These are phyloP conservation scores for Tubosaeta sp. DNA, from an alignment of 768 basidiomycete genomes.

Conservation along the genomic window DNA sequence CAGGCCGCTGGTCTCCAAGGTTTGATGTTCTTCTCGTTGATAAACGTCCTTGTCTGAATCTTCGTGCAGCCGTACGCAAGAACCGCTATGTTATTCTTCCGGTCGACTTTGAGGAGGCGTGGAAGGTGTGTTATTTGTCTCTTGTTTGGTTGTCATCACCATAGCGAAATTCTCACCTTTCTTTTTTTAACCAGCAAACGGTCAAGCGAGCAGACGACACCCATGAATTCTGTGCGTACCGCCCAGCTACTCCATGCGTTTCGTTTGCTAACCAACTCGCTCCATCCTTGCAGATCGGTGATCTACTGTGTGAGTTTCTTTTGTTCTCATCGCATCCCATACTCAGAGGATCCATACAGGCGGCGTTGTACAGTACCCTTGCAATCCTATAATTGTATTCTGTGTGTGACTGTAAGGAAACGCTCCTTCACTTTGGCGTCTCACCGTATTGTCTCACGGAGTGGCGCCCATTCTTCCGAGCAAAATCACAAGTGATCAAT, in stretches of 20 bases:
- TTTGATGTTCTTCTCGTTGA: constrained; percentile 16
- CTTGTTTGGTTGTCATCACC: constrained; percentile 41
- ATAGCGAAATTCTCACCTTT: constrained; percentile 32
- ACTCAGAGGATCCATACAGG: constrained; percentile 17
- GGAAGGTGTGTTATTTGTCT: constrained; percentile 84
- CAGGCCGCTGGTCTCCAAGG: constrained; percentile 98
- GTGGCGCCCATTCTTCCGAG: constrained; percentile 84
- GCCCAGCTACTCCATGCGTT: background rate
- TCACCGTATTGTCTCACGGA: constrained; percentile 53
- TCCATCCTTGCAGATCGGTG: constrained; percentile 36
- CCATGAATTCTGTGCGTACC: constrained; percentile 85
- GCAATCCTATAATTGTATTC: constrained; percentile 26
- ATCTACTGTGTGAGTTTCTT: constrained; percentile 36
- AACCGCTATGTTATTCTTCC: constrained; percentile 98
- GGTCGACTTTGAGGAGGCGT: constrained; percentile 97
- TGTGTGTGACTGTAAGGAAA: constrained; percentile 9
- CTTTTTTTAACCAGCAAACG: constrained; percentile 66
- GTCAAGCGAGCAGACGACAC: constrained; percentile 97
- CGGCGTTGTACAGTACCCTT: constrained; percentile 31
- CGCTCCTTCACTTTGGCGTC: constrained; percentile 88
- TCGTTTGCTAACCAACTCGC: constrained; percentile 3
- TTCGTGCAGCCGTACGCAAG: constrained; percentile 74
- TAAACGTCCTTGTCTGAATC: constrained; percentile 2
- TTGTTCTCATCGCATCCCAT: constrained; percentile 12
- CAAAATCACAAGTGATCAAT: constrained; percentile 45